phyloP scores from a whole-genome alignment of 1,284 basidiomycete genomes.

The Gymnopus androsaceus region DNA sequence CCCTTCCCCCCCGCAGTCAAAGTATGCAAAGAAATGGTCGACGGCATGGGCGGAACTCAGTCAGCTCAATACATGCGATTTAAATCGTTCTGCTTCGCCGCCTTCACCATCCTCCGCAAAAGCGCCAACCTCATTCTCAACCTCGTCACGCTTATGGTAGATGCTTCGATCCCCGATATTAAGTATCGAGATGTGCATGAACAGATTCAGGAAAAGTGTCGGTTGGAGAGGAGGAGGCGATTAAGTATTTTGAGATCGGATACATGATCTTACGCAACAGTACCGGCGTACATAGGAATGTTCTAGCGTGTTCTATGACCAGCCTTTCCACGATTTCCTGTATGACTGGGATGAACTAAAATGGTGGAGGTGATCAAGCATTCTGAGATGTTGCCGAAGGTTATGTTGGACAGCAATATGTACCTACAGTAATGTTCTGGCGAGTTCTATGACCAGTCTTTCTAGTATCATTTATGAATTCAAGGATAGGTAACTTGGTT shows the following conservation, averaged over 20 bases:
- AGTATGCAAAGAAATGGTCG: conserved; percentile 99
- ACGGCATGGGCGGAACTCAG: conserved; percentile 96
- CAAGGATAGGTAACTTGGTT: too few species aligned
- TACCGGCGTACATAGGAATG: conserved; percentile 71
- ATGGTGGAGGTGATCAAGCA: too few species aligned
- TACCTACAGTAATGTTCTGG: conserved; percentile 55
- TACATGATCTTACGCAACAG: conserved; percentile 80
- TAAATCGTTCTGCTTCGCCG: conserved; percentile 95
- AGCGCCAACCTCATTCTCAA: conserved; percentile 98
- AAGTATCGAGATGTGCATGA: conserved; percentile 85
- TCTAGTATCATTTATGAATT: too few species aligned
- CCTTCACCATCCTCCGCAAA: conserved; percentile 93
- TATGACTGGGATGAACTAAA: too few species aligned
- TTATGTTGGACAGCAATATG: conserved; percentile 89
- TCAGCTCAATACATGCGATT: conserved; percentile 93
- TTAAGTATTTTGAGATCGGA: conserved; percentile 95
- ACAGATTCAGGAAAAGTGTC: conserved; percentile 96
- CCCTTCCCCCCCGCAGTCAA: conserved; percentile 98
- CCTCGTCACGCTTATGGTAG: conserved; percentile 95
- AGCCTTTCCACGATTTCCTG: too few species aligned
- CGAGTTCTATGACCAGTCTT: too few species aligned
- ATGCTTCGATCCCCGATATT: conserved; percentile 98
- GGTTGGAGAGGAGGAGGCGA: conserved; percentile 94
- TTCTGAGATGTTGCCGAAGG: conserved; percentile 92
- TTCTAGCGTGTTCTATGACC: too few species aligned